Evolutionary conservation across 2,329 filamentous ascomycete species (phyloP).

Genomic region (Davidsoniella virescens): DNA sequence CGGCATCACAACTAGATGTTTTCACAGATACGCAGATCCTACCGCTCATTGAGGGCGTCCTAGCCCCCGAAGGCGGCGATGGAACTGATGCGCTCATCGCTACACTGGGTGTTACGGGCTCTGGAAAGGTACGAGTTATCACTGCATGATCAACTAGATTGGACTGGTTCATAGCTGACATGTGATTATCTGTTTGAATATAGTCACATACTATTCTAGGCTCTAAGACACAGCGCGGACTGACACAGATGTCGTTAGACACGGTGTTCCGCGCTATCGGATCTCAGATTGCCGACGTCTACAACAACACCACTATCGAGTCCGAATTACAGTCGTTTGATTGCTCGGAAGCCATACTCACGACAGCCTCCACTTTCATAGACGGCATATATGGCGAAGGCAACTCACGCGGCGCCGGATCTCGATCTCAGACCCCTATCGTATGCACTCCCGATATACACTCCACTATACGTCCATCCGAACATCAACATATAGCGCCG

Average conservation of each 20-base stretch:
- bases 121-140: constrained; percentile 58
- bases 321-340: constrained; percentile 63
- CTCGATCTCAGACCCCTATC: constrained; percentile 54
- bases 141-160: not conserved
- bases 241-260: constrained; percentile 85
- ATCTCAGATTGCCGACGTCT: constrained; percentile 49
- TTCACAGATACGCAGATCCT: constrained; percentile 67
- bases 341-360: constrained; percentile 62
- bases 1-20: constrained; percentile 67
- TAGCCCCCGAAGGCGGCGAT: constrained; percentile 49
- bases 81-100: constrained; percentile 81
- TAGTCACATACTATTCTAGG: constrained; percentile 94
- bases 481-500: too few relatives aligned
- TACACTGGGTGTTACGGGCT: constrained; percentile 85
- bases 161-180: too few relatives aligned
- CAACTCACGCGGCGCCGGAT: constrained; percentile 38
- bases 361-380: constrained; percentile 58
- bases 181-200: too few relatives aligned
- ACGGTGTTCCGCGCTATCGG: constrained; percentile 72
- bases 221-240: constrained; percentile 66
- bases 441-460: constrained; percentile 31
- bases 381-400: constrained; percentile 52
- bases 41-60: constrained; percentile 62
- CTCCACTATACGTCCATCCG: too few relatives aligned
- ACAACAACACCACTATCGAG: constrained; percentile 43